Evolutionary conservation across 1,139 yeast genomes (phyloP), one percentile per base, ranked within the genome.

Genomic region (Nakaseomyces glabratus): DNA sequence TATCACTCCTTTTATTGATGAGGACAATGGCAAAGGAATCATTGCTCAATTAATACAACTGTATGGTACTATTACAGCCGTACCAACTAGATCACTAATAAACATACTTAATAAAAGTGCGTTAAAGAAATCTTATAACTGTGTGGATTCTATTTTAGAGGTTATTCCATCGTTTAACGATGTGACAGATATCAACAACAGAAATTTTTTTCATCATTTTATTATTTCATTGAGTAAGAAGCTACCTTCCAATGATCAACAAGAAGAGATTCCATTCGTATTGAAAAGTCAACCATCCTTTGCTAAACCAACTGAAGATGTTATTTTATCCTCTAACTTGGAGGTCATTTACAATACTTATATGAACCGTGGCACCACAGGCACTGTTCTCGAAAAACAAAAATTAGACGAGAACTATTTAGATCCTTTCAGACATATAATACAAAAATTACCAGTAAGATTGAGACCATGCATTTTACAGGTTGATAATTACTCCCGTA

Each of bases 191-290:
- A 75, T 88, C 33, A 77, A 82, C 40, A 84, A 85, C 16, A 68
- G 96, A 45, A 86, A 82, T 52, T 79, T 86, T 47, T 72, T 88
- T 49, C 97, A 88, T 55, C 84, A 84, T 45, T 78, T 78, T 48
- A 73, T 86, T 20, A 77, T 86, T 36, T 22, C 32, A 9, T 12
- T 32, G 6, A 19, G 31, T 13, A 23, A 22, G 8, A 20, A 14
- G 6, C 21, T 16, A 7, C 13, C 17, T 7, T 14, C 18, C 5
- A 15, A 17, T 14, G 11, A 16, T 14, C 15, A 19, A 4, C 15
- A 11, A 20, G 13, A 31, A 9, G 28, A 31, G 9, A 26, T 17
- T 7, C 20, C 20, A n/a, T 17, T 26, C 21, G 18, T 17, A 6
- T n/a, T 26, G 24, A 29, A 29, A 29, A 29, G 21, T 10, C 23